These are phyloP conservation scores for Aspergillus sp. DNA, from an alignment of 2,329 filamentous ascomycete genomes.

Conservation along the genomic window DNA sequence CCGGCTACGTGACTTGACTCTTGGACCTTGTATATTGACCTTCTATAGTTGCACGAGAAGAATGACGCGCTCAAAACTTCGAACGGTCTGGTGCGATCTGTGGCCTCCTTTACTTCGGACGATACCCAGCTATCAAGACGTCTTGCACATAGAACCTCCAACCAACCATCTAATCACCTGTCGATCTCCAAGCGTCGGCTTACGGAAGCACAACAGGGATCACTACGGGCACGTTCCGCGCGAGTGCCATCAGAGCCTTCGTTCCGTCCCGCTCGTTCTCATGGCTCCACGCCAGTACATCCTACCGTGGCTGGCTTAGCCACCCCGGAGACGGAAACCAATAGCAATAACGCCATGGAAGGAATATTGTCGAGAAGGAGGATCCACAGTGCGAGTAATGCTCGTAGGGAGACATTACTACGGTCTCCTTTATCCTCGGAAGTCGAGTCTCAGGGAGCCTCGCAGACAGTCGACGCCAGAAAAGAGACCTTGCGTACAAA, in stretches of 20 bases:
- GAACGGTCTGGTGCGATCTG: constrained; percentile 52
- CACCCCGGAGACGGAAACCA: constrained; percentile 44
- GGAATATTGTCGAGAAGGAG: constrained; percentile 29
- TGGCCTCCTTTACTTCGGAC: constrained; percentile 47
- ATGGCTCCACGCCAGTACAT: constrained; percentile 30
- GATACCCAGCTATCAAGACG: constrained; percentile 34
- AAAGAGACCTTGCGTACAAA: constrained; percentile 22
- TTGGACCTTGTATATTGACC: constrained; percentile 13
- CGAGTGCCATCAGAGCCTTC: constrained; percentile 53
- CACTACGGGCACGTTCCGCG: constrained; percentile 30
- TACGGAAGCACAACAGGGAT: constrained; percentile 55
- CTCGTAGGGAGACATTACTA: constrained; percentile 35
- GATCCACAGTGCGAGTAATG: constrained; percentile 36
- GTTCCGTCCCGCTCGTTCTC: constrained; percentile 47
- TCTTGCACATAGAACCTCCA: constrained; percentile 27
- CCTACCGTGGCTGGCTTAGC: constrained; percentile 39
- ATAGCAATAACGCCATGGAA: constrained; percentile 32
- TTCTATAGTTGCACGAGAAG: constrained; percentile 46
- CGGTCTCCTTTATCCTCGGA: constrained; percentile 38
- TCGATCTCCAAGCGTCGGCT: constrained; percentile 50
- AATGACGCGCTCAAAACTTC: constrained; percentile 48
- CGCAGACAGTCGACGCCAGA: constrained; percentile 19
- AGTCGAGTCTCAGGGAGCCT: constrained; percentile 26
- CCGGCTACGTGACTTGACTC: background rate
- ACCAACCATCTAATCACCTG: constrained; percentile 26